These are phyloP conservation scores for Dioszegia hungarica DNA, from an alignment of 768 basidiomycete genomes.

Conservation along the genomic window DNA sequence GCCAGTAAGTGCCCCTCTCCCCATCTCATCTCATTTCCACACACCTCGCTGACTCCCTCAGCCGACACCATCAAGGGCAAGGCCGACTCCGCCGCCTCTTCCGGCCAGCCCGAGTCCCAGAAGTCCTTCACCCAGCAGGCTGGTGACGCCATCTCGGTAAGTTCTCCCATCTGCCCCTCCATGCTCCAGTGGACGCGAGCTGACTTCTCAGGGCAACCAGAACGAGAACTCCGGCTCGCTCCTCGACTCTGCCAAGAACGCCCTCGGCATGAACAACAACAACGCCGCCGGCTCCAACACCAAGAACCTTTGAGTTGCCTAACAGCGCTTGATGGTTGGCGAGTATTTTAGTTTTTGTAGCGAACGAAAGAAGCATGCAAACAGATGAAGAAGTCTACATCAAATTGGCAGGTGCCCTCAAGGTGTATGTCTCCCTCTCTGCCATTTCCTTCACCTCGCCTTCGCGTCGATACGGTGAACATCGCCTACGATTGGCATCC, in stretches of 20 bases:
- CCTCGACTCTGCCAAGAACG: slow-evolving; percentile 37
- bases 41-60: neutral
- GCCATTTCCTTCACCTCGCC: no score
- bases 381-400: no score
- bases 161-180: neutral
- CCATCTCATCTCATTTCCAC: no score
- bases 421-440: no score
- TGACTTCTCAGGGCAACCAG: slow-evolving; percentile 24
- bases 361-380: no score
- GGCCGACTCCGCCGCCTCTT: slow-evolving; percentile 40
- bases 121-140: slow-evolving; percentile 31
- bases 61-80: slow-evolving; percentile 32
- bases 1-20: slow-evolving; percentile 13
- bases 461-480: no score
- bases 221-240: slow-evolving; percentile 41
- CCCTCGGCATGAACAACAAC: slow-evolving; percentile 5
- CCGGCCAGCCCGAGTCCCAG: slow-evolving; percentile 42
- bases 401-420: no score
- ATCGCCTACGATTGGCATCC: no score
- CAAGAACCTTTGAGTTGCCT: slow-evolving; percentile 5
- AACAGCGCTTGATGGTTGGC: no score
- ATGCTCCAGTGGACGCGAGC: no score
- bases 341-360: no score
- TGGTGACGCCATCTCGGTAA: slow-evolving; percentile 33
- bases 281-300: slow-evolving; percentile 4